Evolutionary conservation across 2,329 filamentous ascomycete genomes (phyloP).

Genomic region (Phyllosticta paracitricarpa): DNA sequence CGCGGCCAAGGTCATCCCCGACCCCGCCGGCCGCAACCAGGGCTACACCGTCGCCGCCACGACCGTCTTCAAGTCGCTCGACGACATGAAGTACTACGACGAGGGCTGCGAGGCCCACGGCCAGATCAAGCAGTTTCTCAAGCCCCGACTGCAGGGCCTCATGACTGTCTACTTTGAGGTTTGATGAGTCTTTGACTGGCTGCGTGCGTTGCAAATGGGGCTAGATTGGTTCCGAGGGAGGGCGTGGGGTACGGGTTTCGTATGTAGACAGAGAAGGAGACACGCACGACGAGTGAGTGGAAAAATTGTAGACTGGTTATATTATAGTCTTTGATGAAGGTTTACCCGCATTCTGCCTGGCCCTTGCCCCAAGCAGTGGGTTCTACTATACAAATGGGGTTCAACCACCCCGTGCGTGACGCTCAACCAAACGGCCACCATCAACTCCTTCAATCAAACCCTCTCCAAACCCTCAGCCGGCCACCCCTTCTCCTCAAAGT

Average conservation of each 20-base stretch:
- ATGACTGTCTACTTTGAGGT: slow-evolving; percentile 12
- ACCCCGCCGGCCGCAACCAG: slow-evolving; percentile 42
- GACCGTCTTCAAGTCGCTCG: slow-evolving; percentile 50
- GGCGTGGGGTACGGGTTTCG: not conserved
- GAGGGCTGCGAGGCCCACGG: slow-evolving; percentile 43
- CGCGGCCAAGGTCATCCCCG: slow-evolving; percentile 42
- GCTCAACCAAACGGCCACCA: not conserved
- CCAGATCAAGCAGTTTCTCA: slow-evolving; percentile 32
- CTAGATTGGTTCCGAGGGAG: not conserved
- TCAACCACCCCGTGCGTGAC: not conserved
- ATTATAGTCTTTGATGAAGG: not conserved
- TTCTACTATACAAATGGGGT: not conserved
- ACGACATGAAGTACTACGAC: slow-evolving; percentile 61
- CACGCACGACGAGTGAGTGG: too few species aligned
- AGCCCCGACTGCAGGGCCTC: slow-evolving; percentile 14
- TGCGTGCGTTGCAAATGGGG: not conserved
- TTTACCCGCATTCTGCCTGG: not conserved
- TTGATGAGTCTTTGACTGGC: not conserved
- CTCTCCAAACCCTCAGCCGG: slow-evolving; percentile 33
- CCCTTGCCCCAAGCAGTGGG: not conserved
- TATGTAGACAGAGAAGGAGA: too few species aligned
- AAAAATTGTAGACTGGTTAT: not conserved
- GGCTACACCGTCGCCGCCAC: slow-evolving; percentile 55
- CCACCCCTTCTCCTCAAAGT: slow-evolving; percentile 51
- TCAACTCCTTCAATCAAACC: not conserved